Percentiles rank a stretch among this genome's conserved stretches.
These are phyloP conservation scores for Rhypophila decipiens DNA, from an alignment of 495 filamentous ascomycete species.

Conservation along the genomic window DNA sequence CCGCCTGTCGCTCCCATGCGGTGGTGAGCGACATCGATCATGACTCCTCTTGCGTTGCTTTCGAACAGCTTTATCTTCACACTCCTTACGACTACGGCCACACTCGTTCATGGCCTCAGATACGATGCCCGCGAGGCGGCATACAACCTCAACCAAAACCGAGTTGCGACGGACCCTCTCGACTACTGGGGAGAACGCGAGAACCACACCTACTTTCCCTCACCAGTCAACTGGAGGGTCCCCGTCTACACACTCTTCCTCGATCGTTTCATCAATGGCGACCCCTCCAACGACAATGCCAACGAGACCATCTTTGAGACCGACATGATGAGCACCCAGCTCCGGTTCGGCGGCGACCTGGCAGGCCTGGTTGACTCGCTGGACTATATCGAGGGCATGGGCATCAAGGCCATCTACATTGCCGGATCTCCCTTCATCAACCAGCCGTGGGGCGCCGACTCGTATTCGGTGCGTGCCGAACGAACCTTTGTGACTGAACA, in stretches of 20 bases:
- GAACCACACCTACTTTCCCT: constrained; percentile 44
- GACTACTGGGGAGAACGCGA: constrained; percentile 60
- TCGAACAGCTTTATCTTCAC: constrained; percentile 19
- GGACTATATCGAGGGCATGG: constrained; percentile 71
- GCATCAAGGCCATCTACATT: constrained; percentile 64
- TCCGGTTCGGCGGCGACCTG: constrained; percentile 70
- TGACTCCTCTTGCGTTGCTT: constrained; percentile 27
- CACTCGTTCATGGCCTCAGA: constrained; percentile 38
- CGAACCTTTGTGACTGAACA: background rate
- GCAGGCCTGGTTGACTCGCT: constrained; percentile 57
- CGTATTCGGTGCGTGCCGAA: constrained; percentile 40
- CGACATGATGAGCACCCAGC: constrained; percentile 60
- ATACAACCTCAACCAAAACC: constrained; percentile 61
- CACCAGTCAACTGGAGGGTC: constrained; percentile 63
- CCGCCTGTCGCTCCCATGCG: constrained; percentile 26
- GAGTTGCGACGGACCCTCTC: constrained; percentile 48
- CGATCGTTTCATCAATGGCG: constrained; percentile 66
- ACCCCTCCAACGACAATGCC: constrained; percentile 64
- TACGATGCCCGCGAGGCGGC: constrained; percentile 48
- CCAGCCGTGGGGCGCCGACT: constrained; percentile 62
- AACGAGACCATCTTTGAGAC: constrained; percentile 67
- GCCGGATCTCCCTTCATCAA: constrained; percentile 67
- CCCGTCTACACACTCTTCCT: constrained; percentile 67
- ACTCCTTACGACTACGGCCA: constrained; percentile 17
- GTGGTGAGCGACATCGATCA: constrained; percentile 24